Percentiles rank a stretch among this genome's conserved stretches.
These are phyloP conservation scores for Yamadazyma triangularis DNA, from an alignment of 1,139 yeast genomes.

Conservation along the genomic window DNA sequence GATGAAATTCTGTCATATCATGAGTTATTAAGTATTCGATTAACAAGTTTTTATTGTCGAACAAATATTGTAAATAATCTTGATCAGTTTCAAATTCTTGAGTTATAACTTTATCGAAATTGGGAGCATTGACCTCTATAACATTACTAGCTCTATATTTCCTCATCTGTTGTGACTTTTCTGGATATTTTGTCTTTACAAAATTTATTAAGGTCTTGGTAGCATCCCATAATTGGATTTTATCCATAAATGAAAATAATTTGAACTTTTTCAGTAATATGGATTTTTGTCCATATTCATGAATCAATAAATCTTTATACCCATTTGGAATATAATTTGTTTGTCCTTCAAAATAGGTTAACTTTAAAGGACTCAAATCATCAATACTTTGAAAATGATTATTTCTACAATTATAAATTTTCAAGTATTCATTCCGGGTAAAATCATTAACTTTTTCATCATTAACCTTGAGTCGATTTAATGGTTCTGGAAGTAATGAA, in stretches of 20 bases:
- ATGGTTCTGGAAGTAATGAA: slow-evolving; percentile 8
- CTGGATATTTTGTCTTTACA: slow-evolving; percentile 9
- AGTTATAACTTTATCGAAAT: slow-evolving; percentile 12
- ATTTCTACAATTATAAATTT: slow-evolving; percentile 44
- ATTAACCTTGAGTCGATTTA: slow-evolving; percentile 5
- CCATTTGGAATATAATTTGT: slow-evolving; percentile 28
- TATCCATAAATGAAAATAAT: slow-evolving; percentile 26
- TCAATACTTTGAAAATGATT: slow-evolving; percentile 32
- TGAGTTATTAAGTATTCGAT: slow-evolving; percentile 27
- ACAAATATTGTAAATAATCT: slow-evolving; percentile 24
- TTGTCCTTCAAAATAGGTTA: slow-evolving; percentile 31
- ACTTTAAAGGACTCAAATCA: slow-evolving; percentile 28
- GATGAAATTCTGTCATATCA: slow-evolving; percentile 29
- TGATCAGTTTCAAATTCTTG: slow-evolving; percentile 21
- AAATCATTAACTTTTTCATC: slow-evolving; percentile 12
- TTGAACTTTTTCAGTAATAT: slow-evolving; percentile 20
- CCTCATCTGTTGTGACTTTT: slow-evolving; percentile 4
- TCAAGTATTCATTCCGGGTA: slow-evolving; percentile 16
- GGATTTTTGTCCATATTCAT: slow-evolving; percentile 26
- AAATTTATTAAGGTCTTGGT: slow-evolving; percentile 16
- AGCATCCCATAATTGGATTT: slow-evolving; percentile 27
- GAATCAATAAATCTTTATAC: slow-evolving; percentile 20
- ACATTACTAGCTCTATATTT: slow-evolving; percentile 9
- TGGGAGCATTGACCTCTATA: slow-evolving; percentile 3
- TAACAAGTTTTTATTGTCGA: slow-evolving; percentile 16